A percentile compares a stretch with the other conserved stretches of the same genome.
These are phyloP conservation scores for Diaporthe sp. DNA, from an alignment of 2,329 filamentous ascomycete genomes.

Conservation along the genomic window DNA sequence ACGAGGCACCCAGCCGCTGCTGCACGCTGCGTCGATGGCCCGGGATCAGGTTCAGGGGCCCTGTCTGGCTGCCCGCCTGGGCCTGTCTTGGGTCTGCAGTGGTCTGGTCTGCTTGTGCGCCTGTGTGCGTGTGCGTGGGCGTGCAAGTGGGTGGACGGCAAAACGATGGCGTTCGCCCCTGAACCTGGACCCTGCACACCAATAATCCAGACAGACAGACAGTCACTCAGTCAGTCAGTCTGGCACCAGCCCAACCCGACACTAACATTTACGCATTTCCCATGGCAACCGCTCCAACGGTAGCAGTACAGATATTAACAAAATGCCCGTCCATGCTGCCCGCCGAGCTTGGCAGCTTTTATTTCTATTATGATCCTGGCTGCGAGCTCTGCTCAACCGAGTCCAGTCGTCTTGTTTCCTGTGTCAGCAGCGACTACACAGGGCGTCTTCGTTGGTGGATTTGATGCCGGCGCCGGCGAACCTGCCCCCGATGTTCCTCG, in stretches of 20 bases:
- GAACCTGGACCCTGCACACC: conserved; percentile 38
- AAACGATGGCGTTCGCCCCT: conserved; percentile 31
- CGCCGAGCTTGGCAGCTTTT: background rate
- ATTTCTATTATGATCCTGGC: background rate
- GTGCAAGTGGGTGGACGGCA: conserved; percentile 29
- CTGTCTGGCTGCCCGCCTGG: conserved; percentile 28
- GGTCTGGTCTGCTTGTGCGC: conserved; percentile 28
- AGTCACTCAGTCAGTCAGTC: background rate
- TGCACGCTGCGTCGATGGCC: conserved; percentile 8
- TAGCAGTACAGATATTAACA: background rate
- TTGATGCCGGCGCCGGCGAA: background rate
- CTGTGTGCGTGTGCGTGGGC: background rate
- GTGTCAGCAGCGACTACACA: background rate
- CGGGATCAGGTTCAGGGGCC: conserved; percentile 32
- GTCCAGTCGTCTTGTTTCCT: background rate
- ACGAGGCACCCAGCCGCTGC: conserved; percentile 36
- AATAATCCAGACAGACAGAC: background rate
- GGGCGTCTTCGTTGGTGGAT: background rate
- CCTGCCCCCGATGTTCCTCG: conserved; percentile 3
- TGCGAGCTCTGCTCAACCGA: background rate
- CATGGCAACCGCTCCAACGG: conserved; percentile 14
- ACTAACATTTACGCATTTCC: conserved; percentile 24
- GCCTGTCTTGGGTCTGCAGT: conserved; percentile 33
- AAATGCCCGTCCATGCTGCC: background rate
- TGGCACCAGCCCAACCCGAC: background rate